Conservation (phyloP, 352 stramenopile genomes). For the Pythium periplocum region DNA sequence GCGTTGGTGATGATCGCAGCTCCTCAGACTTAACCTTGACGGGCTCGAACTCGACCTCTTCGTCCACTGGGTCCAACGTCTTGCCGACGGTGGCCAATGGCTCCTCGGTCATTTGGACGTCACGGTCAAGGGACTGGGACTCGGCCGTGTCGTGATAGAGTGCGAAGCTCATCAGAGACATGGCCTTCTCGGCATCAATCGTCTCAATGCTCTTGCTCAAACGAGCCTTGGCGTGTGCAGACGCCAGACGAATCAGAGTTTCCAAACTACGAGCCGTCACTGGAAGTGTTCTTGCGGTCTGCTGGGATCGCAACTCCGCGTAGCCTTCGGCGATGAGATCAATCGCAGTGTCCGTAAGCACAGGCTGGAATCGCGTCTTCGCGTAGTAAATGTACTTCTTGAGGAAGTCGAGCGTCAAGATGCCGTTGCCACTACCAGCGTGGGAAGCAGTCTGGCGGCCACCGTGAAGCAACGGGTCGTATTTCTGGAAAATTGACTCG, state of each 20-base stretch:
- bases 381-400: conserved; percentile 99
- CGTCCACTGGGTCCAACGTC: conserved; percentile 9
- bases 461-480: conserved; percentile 84
- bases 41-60: conserved; percentile 7
- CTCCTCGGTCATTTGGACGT: conserved; percentile 2
- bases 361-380: conserved; percentile 90
- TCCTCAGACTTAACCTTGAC: conserved; percentile 11
- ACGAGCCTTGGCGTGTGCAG: conserved; percentile 96
- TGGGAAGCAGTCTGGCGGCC: conserved; percentile 54
- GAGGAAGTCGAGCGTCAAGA: conserved; percentile 95
- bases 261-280: conserved; percentile 98
- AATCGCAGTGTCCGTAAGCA: conserved; percentile 79
- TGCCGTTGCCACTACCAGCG: conserved; percentile 51
- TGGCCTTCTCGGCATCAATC: conserved; percentile 85
- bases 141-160: conserved; percentile 94
- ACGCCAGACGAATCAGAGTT: conserved; percentile 98
- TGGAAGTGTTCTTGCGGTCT: conserved; percentile 90
- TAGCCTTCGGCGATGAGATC: conserved; percentile 97
- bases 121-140: not conserved
- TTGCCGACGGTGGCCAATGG: conserved; percentile 1
- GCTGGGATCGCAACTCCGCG: conserved; percentile 94
- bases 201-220: conserved; percentile 86
- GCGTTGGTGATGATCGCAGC: conserved; percentile 23
- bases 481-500: conserved; percentile 90
- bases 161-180: conserved; percentile 97